These are phyloP conservation scores for Quaeritorhiza haematococci DNA, from an alignment of 371 early-diverging fungal genomes.

Conservation along the genomic window DNA sequence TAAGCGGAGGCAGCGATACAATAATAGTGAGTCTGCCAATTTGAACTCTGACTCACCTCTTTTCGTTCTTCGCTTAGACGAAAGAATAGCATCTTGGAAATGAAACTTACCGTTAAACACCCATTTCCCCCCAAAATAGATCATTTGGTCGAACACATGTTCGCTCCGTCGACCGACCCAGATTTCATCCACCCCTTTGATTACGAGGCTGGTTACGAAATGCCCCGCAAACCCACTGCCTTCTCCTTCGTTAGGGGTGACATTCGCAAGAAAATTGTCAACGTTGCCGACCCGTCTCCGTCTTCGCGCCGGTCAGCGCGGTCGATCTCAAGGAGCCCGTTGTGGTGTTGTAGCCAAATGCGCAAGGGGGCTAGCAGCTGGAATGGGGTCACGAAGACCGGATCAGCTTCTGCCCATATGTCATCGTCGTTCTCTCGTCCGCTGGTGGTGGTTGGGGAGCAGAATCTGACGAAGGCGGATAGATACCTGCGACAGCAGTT, in stretches of 20 bases:
- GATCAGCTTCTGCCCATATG: too few species aligned
- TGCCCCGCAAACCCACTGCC: conserved; percentile 13
- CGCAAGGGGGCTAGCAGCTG: too few species aligned
- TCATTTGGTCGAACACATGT: conserved; percentile 17
- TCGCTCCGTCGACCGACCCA: not conserved
- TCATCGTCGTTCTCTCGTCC: too few species aligned
- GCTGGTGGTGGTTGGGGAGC: conserved; percentile 11
- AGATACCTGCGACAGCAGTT: conserved; percentile 7
- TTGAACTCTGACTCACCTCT: too few species aligned
- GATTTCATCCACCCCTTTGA: conserved; percentile 3
- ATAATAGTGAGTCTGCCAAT: conserved; percentile 12
- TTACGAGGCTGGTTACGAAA: conserved; percentile 3
- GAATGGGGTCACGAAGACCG: too few species aligned
- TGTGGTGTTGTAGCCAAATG: not conserved
- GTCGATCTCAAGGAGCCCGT: not conserved
- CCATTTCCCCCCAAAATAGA: too few species aligned
- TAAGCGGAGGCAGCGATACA: conserved; percentile 12
- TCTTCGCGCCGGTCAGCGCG: not conserved
- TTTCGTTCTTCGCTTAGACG: too few species aligned
- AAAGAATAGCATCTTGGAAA: not conserved
- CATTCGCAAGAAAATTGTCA: not conserved
- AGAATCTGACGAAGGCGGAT: conserved; percentile 10
- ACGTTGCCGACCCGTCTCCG: not conserved
- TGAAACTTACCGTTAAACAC: not conserved
- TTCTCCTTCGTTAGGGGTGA: conserved; percentile 4